A percentile compares a stretch with the other conserved stretches of the same genome.
Evolutionary conservation across 192 early-diverging fungal species (phyloP).

Genomic region (Coemansia sp.): DNA sequence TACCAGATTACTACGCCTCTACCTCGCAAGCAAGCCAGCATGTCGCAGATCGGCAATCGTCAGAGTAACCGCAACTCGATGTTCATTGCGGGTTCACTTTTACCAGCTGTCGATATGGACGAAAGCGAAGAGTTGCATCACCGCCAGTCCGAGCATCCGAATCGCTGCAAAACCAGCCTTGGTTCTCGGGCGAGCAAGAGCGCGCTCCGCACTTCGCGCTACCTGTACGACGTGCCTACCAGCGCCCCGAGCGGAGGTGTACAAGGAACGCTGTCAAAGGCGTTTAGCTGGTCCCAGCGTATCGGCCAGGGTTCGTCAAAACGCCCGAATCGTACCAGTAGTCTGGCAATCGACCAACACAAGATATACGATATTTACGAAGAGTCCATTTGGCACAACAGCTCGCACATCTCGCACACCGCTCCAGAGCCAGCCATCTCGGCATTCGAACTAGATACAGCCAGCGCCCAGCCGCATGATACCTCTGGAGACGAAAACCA

Average conservation of each 20-base stretch:
- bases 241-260: conserved; percentile 17
- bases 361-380: conserved; percentile 57
- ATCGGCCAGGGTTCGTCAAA: conserved; percentile 19
- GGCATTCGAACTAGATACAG: neutral
- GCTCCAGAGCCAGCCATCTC: neutral
- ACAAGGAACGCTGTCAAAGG: conserved; percentile 31
- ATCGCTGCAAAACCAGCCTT: conserved; percentile 1
- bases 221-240: conserved; percentile 45
- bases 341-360: conserved; percentile 41
- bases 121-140: neutral
- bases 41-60: conserved; percentile 37
- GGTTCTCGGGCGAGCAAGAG: conserved; percentile 17
- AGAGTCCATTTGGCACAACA: conserved; percentile 51
- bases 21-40: conserved; percentile 41
- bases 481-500: neutral
- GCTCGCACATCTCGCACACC: conserved; percentile 11
- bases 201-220: conserved; percentile 37
- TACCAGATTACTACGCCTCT: neutral
- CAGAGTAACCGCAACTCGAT: conserved; percentile 46
- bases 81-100: conserved; percentile 32
- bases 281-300: conserved; percentile 44
- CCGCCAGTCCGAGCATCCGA: conserved; percentile 8
- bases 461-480: neutral
- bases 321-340: conserved; percentile 16
- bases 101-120: conserved; percentile 13